Percentiles rank a stretch among this genome's conserved stretches.
Evolutionary conservation across 2,329 filamentous ascomycete species (phyloP).

Genomic region (Colletotrichum orchidophilum): DNA sequence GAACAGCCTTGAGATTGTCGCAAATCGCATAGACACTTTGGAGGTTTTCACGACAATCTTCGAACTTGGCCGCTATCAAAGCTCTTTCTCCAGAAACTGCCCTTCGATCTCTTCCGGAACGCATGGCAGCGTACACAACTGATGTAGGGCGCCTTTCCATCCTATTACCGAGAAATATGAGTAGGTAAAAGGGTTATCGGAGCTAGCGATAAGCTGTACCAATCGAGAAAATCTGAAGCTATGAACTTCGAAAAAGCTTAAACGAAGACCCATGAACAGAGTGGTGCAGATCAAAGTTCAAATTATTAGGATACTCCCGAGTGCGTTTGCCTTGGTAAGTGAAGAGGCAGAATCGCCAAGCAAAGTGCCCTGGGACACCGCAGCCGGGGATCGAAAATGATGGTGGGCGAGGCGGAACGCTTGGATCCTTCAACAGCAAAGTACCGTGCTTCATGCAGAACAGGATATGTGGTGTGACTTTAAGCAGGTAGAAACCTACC

Average conservation of each 20-base stretch:
- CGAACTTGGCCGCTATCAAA: slow-evolving; percentile 6
- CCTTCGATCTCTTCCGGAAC: neutral
- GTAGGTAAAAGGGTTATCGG: too few species aligned
- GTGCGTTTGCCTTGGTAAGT: neutral
- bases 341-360: neutral
- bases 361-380: neutral
- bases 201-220: too few species aligned
- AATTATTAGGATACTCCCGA: neutral
- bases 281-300: neutral
- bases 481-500: neutral
- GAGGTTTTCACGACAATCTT: slow-evolving; percentile 3
- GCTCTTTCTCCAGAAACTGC: neutral
- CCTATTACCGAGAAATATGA: neutral
- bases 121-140: neutral
- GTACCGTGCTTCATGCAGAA: neutral
- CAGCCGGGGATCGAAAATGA: neutral
- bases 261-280: neutral
- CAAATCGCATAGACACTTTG: neutral
- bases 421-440: neutral
- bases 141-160: neutral
- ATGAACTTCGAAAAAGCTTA: neutral
- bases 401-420: neutral
- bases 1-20: neutral
- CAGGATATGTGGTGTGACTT: neutral
- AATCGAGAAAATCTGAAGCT: neutral